Conservation (phyloP, 1,284 basidiomycete genomes). For the Porogramme epimiltina region DNA sequence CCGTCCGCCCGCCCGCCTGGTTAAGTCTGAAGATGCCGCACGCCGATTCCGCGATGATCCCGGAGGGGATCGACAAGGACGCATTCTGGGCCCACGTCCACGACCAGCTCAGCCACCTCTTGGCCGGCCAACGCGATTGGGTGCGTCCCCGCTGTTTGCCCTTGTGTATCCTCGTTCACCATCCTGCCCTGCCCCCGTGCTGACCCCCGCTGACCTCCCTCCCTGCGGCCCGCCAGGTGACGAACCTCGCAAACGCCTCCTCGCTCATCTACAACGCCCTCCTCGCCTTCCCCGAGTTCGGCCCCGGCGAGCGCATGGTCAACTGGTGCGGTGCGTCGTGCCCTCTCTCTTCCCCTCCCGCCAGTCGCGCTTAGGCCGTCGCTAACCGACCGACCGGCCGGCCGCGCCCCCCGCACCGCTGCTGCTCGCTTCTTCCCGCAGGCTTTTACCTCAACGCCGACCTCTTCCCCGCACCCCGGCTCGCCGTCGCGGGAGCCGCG, state of each 20-base stretch:
- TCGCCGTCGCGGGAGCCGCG: conserved; percentile 1
- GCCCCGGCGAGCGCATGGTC: conserved; percentile 62
- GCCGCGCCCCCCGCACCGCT: not conserved
- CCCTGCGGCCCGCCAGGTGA: conserved; percentile 51
- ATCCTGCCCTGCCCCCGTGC: not conserved
- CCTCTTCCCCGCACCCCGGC: conserved; percentile 58
- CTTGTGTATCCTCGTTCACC: conserved; percentile 13
- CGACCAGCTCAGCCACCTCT: conserved; percentile 59
- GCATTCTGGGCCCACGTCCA: conserved; percentile 81
- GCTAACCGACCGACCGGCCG: too few relatives aligned
- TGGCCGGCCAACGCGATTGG: conserved; percentile 77
- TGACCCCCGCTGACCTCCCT: conserved; percentile 10
- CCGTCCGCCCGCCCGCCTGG: not conserved
- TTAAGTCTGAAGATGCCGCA: conserved; percentile 66
- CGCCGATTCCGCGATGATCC: conserved; percentile 79
- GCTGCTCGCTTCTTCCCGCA: conserved; percentile 29
- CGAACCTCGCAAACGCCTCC: conserved; percentile 84
- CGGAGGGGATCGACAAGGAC: conserved; percentile 65
- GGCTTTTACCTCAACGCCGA: conserved; percentile 81
- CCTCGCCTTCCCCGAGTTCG: conserved; percentile 65
- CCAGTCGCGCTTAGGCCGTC: not conserved
- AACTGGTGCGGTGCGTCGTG: conserved; percentile 83
- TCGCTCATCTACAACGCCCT: conserved; percentile 80
- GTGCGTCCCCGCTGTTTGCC: conserved; percentile 50
- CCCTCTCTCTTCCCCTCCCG: not conserved